These are phyloP conservation scores for Angomonas desouzai DNA, from an alignment of 208 protist species.

Conservation along the genomic window DNA sequence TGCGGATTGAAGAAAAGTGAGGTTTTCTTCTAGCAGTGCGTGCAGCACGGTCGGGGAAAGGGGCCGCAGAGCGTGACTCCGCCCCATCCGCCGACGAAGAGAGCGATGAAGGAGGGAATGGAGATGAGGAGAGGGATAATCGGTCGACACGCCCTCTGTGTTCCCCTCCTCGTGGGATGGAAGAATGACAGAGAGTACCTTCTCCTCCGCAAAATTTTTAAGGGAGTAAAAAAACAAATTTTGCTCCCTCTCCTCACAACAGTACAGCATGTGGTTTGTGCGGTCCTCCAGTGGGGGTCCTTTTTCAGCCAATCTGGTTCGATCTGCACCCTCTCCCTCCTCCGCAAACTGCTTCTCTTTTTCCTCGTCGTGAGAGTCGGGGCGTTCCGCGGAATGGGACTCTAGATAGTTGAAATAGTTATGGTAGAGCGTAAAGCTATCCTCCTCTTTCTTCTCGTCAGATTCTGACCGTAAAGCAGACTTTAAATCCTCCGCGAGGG, in stretches of 20 bases:
- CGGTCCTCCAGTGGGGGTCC: background rate
- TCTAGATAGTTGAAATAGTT: background rate
- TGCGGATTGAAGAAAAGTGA: too few relatives aligned
- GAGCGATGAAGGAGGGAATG: background rate
- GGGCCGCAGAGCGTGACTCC: too few relatives aligned
- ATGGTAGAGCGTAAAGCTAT: constrained; percentile 3
- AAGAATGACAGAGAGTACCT: background rate
- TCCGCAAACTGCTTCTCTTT: constrained; percentile 1
- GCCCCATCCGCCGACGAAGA: background rate
- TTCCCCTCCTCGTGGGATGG: background rate
- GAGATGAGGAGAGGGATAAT: background rate
- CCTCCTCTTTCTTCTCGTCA: background rate
- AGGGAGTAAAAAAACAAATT: background rate
- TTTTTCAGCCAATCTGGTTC: too few relatives aligned
- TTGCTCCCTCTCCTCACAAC: background rate
- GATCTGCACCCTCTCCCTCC: too few relatives aligned
- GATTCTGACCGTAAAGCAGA: background rate
- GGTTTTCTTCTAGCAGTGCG: too few relatives aligned
- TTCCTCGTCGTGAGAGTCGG: background rate
- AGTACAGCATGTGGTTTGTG: background rate
- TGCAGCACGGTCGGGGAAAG: too few relatives aligned
- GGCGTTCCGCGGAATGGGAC: too few relatives aligned
- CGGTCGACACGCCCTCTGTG: too few relatives aligned
- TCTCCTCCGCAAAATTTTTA: background rate
- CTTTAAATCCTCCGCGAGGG: too few relatives aligned